Conservation (phyloP, 495 filamentous ascomycete genomes). For the Schizothecium vesticola region DNA sequence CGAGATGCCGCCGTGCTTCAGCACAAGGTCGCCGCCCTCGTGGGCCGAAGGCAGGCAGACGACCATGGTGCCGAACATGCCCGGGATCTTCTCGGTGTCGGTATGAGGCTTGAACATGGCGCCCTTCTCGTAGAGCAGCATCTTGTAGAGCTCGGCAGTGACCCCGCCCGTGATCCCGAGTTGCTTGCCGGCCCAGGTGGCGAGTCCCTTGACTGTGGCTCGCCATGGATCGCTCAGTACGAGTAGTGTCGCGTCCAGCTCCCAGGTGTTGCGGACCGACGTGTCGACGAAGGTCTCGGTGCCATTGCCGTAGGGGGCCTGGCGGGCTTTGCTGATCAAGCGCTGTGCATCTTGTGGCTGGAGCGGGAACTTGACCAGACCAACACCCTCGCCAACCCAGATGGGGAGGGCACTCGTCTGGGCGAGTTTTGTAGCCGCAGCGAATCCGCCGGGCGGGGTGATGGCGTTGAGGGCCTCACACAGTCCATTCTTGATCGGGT, state of each 20-base stretch:
- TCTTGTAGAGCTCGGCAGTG: slow-evolving; percentile 47
- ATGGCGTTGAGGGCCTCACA: slow-evolving; percentile 7
- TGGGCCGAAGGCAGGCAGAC: slow-evolving; percentile 50
- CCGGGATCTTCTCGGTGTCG: slow-evolving; percentile 49
- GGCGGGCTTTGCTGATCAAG: slow-evolving; percentile 37
- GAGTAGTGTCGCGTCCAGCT: slow-evolving; percentile 44
- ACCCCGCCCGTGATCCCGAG: slow-evolving; percentile 33
- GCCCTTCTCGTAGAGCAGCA: slow-evolving; percentile 52
- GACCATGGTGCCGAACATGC: slow-evolving; percentile 55
- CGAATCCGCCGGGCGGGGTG: slow-evolving; percentile 10
- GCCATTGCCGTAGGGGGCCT: slow-evolving; percentile 43
- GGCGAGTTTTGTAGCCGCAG: slow-evolving; percentile 2
- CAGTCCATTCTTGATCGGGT: background rate
- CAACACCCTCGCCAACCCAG: slow-evolving; percentile 31
- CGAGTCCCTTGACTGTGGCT: slow-evolving; percentile 16
- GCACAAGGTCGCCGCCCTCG: slow-evolving; percentile 45
- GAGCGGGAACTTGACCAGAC: slow-evolving; percentile 39
- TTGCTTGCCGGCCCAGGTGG: slow-evolving; percentile 18
- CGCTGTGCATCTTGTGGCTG: slow-evolving; percentile 34
- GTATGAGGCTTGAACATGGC: slow-evolving; percentile 50
- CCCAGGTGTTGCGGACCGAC: slow-evolving; percentile 46
- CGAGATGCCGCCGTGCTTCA: slow-evolving; percentile 35
- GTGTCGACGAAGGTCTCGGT: slow-evolving; percentile 43
- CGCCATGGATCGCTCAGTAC: slow-evolving; percentile 38
- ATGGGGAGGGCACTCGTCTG: slow-evolving; percentile 15